A percentile compares a stretch with the other conserved stretches of the same genome.
Conservation (phyloP, 2,329 filamentous ascomycete species). For the Scedosporium aurantiacum region DNA sequence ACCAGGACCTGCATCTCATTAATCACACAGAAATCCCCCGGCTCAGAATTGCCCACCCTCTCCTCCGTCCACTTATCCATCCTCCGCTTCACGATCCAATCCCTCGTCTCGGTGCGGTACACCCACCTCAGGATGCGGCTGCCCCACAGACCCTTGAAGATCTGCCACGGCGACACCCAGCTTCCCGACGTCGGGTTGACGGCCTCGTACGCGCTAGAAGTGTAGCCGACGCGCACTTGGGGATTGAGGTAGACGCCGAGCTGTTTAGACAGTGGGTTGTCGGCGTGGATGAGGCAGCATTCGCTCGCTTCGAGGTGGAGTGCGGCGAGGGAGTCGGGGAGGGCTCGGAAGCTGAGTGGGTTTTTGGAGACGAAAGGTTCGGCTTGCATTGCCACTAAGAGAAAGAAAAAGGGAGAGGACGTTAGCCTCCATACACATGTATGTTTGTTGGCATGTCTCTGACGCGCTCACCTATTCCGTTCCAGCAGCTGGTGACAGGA, state of each 20-base stretch:
- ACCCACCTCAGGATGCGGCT: constrained; percentile 41
- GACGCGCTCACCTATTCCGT: constrained; percentile 25
- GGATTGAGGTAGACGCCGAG: constrained; percentile 59
- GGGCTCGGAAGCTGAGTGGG: constrained; percentile 48
- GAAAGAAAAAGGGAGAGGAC: not conserved
- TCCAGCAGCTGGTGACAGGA: constrained; percentile 34
- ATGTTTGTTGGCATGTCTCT: not conserved
- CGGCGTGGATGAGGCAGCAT: constrained; percentile 66
- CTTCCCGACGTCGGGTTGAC: constrained; percentile 26
- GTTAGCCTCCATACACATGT: not conserved
- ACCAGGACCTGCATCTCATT: constrained; percentile 51
- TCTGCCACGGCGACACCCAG: constrained; percentile 37
- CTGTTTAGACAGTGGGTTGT: constrained; percentile 46
- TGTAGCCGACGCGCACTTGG: constrained; percentile 57
- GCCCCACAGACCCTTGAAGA: constrained; percentile 45
- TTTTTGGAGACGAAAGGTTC: constrained; percentile 38
- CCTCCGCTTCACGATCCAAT: constrained; percentile 25
- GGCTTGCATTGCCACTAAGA: constrained; percentile 36
- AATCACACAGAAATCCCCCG: constrained; percentile 41
- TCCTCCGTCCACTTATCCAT: constrained; percentile 26
- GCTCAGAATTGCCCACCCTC: constrained; percentile 25
- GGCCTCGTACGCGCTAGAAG: constrained; percentile 35
- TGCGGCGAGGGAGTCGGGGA: constrained; percentile 49
- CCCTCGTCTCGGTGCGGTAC: constrained; percentile 14
- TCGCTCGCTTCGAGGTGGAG: constrained; percentile 64